These are phyloP conservation scores for Trypanosoma brucei DNA, from an alignment of 208 protist genomes.

Conservation along the genomic window DNA sequence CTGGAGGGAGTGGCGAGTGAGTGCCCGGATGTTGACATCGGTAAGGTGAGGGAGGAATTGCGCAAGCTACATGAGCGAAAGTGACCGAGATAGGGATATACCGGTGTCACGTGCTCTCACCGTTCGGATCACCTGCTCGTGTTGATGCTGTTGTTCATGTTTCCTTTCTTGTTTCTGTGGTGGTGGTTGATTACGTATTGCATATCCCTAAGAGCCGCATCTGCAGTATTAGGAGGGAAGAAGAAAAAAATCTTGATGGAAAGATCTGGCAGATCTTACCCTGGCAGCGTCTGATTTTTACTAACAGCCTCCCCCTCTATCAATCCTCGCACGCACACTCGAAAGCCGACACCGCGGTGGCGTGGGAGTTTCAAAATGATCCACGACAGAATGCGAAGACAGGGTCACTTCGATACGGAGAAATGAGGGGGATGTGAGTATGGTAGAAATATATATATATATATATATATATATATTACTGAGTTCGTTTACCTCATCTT, in stretches of 20 bases:
- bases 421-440: not conserved
- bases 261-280: not conserved
- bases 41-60: constrained; percentile 6
- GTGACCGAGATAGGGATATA: too few relatives aligned
- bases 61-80: constrained; percentile 3
- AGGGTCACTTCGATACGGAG: not conserved
- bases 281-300: too few relatives aligned
- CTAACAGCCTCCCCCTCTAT: too few relatives aligned
- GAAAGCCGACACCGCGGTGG: too few relatives aligned
- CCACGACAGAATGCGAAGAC: not conserved
- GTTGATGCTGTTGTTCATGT: too few relatives aligned
- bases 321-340: too few relatives aligned
- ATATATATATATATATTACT: constrained; percentile 14
- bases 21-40: constrained; percentile 40
- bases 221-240: not conserved
- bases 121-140: too few relatives aligned
- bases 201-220: not conserved
- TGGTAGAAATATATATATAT: not conserved
- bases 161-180: too few relatives aligned
- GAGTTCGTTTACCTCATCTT: too few relatives aligned
- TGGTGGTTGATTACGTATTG: constrained; percentile 1
- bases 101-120: too few relatives aligned
- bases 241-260: not conserved
- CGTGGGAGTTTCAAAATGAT: too few relatives aligned
- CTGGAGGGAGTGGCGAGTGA: constrained; percentile 44